Conservation (phyloP, 306 rosid genomes). For the Cucurbita maxima region DNA sequence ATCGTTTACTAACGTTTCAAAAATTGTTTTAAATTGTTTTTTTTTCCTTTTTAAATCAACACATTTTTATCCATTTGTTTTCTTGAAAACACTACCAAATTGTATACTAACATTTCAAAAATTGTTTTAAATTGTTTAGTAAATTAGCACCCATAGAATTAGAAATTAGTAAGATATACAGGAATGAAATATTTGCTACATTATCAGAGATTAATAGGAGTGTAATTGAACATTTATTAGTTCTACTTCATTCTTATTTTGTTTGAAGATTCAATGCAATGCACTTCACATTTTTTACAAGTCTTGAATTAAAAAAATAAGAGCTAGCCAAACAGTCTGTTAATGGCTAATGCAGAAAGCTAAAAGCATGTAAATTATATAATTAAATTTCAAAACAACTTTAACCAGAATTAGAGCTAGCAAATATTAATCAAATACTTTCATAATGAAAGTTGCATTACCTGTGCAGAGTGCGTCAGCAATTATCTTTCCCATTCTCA, state of each 20-base stretch:
- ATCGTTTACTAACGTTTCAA: no score
- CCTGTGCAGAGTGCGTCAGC: conserved; percentile 65
- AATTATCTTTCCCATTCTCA: conserved; percentile 74
- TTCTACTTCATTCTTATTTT: no score
- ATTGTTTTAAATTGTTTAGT: no score
- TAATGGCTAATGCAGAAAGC: background rate
- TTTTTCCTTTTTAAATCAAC: no score
- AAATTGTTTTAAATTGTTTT: no score
- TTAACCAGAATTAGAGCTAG: background rate
- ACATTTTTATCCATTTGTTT: no score
- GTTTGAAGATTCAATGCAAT: no score
- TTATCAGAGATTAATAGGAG: background rate
- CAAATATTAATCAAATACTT: background rate
- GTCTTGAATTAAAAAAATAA: no score
- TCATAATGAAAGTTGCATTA: background rate
- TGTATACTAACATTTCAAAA: no score
- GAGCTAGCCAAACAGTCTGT: background rate
- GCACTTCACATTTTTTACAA: no score
- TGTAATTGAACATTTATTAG: no score
- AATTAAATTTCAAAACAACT: background rate
- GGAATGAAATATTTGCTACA: background rate
- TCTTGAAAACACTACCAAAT: no score
- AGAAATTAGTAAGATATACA: background rate
- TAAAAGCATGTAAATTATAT: background rate
- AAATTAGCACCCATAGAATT: background rate